phyloP scores from a whole-genome alignment of 495 filamentous ascomycete species.

The Lophiotrema nucula region DNA sequence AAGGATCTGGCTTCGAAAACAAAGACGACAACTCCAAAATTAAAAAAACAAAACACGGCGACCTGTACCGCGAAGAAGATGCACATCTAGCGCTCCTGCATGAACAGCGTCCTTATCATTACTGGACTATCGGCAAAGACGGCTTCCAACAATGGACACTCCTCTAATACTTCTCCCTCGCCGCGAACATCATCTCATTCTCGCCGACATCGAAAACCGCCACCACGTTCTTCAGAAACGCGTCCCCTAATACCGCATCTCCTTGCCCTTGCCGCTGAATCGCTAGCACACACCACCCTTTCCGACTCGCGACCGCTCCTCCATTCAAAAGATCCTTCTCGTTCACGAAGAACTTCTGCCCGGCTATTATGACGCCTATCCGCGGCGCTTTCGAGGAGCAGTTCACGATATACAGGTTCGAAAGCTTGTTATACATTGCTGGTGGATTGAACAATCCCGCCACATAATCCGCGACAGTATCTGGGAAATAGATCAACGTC shows the following conservation, averaged over 20 bases:
- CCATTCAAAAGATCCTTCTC: slow-evolving; percentile 54
- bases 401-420: slow-evolving; percentile 52
- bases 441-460: slow-evolving; percentile 50
- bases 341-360: slow-evolving; percentile 53
- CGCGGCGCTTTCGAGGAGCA: slow-evolving; percentile 56
- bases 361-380: slow-evolving; percentile 53
- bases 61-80: no score
- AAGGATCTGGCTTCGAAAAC: no score
- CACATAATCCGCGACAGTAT: slow-evolving; percentile 41
- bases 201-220: slow-evolving; percentile 60
- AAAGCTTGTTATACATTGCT: slow-evolving; percentile 46
- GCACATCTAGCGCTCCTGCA: no score
- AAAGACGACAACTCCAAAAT: no score
- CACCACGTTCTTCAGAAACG: slow-evolving; percentile 64
- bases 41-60: no score
- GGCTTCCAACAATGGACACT: no score
- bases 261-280: slow-evolving; percentile 24
- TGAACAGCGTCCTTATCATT: no score
- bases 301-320: slow-evolving; percentile 42
- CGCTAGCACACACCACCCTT: slow-evolving; percentile 26
- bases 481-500: slow-evolving; percentile 45
- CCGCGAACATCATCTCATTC: slow-evolving; percentile 51
- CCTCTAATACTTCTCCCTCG: slow-evolving; percentile 6
- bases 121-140: no score
- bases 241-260: slow-evolving; percentile 56